These are phyloP conservation scores for Gnomoniopsis sp. DNA, from an alignment of 2,329 filamentous ascomycete species.

Conservation along the genomic window DNA sequence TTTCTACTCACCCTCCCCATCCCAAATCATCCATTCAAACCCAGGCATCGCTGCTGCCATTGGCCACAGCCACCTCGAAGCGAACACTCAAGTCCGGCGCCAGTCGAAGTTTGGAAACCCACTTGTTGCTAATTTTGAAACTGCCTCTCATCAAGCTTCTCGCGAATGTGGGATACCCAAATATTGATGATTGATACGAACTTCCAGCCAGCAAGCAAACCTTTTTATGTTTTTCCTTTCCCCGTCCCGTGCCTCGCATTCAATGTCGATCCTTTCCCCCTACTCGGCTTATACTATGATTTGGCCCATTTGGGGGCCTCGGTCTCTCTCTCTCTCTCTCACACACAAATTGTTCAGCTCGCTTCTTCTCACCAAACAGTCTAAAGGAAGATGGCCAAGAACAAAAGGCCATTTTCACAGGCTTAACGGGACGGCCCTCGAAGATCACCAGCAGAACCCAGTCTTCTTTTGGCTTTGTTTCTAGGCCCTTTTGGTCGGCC, in stretches of 20 bases:
- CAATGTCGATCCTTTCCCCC: not conserved
- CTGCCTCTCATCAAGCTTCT: not conserved
- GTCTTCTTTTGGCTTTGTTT: too few relatives aligned
- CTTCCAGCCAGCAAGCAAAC: not conserved
- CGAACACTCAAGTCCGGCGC: not conserved
- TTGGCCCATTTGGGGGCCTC: too few relatives aligned
- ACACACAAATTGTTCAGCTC: not conserved
- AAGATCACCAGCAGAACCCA: too few relatives aligned
- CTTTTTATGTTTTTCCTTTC: too few relatives aligned
- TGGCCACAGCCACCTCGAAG: conserved; percentile 2
- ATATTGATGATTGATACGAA: not conserved
- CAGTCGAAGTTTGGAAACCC: not conserved
- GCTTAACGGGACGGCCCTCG: too few relatives aligned
- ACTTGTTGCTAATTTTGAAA: conserved; percentile 4
- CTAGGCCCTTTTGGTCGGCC: not conserved
- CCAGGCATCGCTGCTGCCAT: not conserved
- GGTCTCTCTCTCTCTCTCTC: too few relatives aligned
- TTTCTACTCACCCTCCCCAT: not conserved
- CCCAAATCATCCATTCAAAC: conserved; percentile 1
- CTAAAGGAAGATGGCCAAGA: not conserved
- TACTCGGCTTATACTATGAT: not conserved
- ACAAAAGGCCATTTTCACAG: too few relatives aligned
- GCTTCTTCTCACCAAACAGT: not conserved
- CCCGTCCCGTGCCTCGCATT: not conserved
- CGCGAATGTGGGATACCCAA: not conserved